Conservation (phyloP, 306 rosid species). For the Heteromeles arbutifolia region DNA sequence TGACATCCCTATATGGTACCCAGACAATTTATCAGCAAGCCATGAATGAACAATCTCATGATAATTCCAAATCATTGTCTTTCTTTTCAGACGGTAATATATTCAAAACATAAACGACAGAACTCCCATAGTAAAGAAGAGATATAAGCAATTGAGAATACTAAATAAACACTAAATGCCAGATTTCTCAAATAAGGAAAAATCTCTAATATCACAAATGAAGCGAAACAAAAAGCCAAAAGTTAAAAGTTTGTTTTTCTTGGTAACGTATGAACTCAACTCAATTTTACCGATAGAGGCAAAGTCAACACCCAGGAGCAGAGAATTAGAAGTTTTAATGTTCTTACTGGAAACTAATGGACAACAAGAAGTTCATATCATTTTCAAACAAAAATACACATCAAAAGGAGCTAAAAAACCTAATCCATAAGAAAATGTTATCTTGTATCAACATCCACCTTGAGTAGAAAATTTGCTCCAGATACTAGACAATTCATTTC, state of each 20-base stretch:
- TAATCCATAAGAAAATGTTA: constrained; percentile 5
- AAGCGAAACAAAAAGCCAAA: not conserved
- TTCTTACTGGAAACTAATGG: not conserved
- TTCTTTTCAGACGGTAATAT: too few species aligned
- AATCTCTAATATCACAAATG: not conserved
- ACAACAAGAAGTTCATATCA: not conserved
- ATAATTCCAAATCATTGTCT: not conserved
- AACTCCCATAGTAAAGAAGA: not conserved
- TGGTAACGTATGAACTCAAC: not conserved
- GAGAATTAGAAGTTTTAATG: not conserved
- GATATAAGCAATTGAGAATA: not conserved
- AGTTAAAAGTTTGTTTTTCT: not conserved
- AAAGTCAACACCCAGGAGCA: not conserved
- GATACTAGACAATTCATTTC: constrained; percentile 97
- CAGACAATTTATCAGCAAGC: not conserved
- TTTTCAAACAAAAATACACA: not conserved
- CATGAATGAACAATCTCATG: not conserved
- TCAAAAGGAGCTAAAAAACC: not conserved
- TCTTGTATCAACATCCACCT: constrained; percentile 50
- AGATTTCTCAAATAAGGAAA: not conserved
- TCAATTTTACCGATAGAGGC: not conserved
- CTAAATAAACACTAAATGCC: not conserved
- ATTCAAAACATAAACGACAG: not conserved
- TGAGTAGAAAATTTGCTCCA: constrained; percentile 94
- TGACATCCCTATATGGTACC: not conserved